Evolutionary conservation across 2,329 filamentous ascomycete species (phyloP).

Genomic region (Fusarium sp.): DNA sequence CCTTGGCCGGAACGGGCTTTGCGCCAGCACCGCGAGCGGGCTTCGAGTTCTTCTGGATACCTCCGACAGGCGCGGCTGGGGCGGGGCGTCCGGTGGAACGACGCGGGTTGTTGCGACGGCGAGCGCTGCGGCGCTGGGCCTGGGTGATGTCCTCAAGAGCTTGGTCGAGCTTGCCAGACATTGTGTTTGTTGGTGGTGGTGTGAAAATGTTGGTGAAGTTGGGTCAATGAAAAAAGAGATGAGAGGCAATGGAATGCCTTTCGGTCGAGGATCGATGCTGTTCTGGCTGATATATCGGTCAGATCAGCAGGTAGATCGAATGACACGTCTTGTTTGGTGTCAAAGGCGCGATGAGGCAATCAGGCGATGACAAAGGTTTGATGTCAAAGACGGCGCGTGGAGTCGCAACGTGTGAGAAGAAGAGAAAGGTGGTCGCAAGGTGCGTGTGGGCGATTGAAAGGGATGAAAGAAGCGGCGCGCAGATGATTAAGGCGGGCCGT

Average conservation of each 20-base stretch:
- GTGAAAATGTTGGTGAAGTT: constrained; percentile 20
- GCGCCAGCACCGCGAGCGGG: constrained; percentile 64
- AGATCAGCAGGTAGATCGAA: constrained; percentile 40
- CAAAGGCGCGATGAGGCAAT: constrained; percentile 22
- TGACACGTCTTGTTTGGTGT: constrained; percentile 21
- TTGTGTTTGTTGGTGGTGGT: constrained; percentile 55
- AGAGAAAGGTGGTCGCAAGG: constrained; percentile 25
- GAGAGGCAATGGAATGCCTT: constrained; percentile 12
- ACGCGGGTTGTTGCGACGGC: constrained; percentile 59
- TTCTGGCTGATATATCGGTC: constrained; percentile 36
- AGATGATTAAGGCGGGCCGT: constrained; percentile 27
- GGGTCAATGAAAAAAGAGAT: constrained; percentile 18
- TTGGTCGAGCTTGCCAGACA: constrained; percentile 96
- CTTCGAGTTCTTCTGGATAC: constrained; percentile 80
- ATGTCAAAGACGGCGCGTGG: constrained; percentile 17
- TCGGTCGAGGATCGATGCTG: constrained; percentile 25
- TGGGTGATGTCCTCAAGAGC: constrained; percentile 97
- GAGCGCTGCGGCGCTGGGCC: constrained; percentile 69
- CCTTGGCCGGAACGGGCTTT: constrained; percentile 71
- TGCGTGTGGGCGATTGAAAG: constrained; percentile 11
- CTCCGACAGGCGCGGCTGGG: constrained; percentile 77
- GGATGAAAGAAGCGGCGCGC: constrained; percentile 31
- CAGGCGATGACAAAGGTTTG: constrained; percentile 7
- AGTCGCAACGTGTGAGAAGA: constrained; percentile 19
- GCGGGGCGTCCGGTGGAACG: constrained; percentile 61